Base-by-base conservation (phyloP, 2,329 filamentous ascomycete genomes). In the Venturia nashicola region DNA sequence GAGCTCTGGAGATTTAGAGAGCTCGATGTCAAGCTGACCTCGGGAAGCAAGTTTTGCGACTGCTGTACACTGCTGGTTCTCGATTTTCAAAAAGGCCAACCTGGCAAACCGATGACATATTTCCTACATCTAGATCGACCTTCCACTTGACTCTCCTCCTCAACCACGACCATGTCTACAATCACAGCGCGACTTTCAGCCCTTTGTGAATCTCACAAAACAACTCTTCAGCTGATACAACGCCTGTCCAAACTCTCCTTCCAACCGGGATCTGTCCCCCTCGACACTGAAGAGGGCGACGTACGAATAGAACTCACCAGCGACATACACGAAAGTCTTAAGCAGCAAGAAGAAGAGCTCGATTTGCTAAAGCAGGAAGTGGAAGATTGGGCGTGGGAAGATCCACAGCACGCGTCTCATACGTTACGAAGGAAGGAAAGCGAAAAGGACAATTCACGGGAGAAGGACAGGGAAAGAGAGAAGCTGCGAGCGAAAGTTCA, bases 321-420 rank as follows among this genome's bases (percentile, higher is more conserved):
- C 27, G 91, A 97, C 73, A 96, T 97, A 67, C 86, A 88, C 68
- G 86, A 90, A 70, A 83, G 83, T 20, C 76, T 97, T 66, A 87
- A 90, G 69, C 86, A 89, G 65, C 84, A 89, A 61, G 87, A 95
- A 69, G 90, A 95, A 67, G 90, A 96, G 65, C 83, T 94, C 67
- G 92, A 96, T 73, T 75, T 94, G 20, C 72, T 97, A 42, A 80
- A 80, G 59, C 90, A 94, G 72, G 91, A 96, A 70, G 81, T 90
- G 36, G 83, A 88, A 66, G 90, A 90, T 69, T 76, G 91, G 34
- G 79, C 83, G 43, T 73, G 79, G 3, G 79, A 79, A 2, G 72
- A 68, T 23, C 42, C 36, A 16, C 61, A 46, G 12, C 36, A 42
- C 23, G 40, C 63, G 11, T 8, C 36, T 1, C 40, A 51, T 36